phyloP scores from a whole-genome alignment of 768 basidiomycete genomes.

The Cystobasidium ongulense region DNA sequence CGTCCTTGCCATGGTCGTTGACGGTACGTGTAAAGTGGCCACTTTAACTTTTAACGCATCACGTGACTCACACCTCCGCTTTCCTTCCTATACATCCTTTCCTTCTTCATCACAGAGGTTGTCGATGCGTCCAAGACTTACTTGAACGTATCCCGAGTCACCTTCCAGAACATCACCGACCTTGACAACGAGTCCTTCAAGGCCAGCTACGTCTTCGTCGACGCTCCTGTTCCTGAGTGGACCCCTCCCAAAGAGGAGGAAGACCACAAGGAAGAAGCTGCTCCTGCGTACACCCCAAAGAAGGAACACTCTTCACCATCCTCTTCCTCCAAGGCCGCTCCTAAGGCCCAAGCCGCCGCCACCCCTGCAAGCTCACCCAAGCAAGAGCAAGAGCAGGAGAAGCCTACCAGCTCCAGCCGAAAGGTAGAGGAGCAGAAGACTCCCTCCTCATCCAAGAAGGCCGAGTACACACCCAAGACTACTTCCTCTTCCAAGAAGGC shows the following conservation, averaged over 20 bases:
- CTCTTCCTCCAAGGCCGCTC: background rate
- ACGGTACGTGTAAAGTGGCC: conserved; percentile 12
- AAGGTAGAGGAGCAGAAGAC: background rate
- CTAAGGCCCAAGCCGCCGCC: background rate
- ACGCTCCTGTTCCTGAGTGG: background rate
- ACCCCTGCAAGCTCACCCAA: background rate
- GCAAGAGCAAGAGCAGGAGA: background rate
- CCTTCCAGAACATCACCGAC: conserved; percentile 5
- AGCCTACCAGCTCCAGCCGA: background rate
- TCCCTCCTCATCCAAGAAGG: background rate
- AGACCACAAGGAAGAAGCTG: background rate
- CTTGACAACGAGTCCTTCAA: background rate
- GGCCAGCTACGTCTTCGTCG: background rate
- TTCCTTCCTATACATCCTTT: background rate
- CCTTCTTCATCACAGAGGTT: background rate
- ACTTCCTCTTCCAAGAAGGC: background rate
- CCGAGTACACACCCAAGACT: background rate
- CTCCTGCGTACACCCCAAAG: background rate
- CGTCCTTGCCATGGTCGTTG: conserved; percentile 20
- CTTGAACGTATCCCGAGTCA: conserved; percentile 11
- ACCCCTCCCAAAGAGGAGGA: background rate
- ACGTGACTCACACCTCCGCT: background rate
- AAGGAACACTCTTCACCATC: background rate
- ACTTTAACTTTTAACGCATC: background rate
- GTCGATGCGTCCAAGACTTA: background rate